Evolutionary conservation across 257 asterid species (phyloP).

Genomic region (Misopates orontium): DNA sequence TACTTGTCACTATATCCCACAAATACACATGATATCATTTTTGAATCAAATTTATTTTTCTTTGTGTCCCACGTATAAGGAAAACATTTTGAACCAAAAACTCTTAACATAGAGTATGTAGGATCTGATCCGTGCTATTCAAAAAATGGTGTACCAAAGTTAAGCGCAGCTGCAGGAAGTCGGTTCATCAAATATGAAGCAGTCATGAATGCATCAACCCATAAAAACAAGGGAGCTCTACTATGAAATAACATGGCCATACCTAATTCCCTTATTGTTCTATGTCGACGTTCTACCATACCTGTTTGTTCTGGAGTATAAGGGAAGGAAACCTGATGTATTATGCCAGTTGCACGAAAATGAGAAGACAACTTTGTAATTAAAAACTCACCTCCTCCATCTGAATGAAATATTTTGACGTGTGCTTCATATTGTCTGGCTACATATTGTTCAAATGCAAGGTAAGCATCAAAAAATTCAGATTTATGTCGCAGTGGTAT

Average conservation of each 20-base stretch:
- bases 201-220: neutral
- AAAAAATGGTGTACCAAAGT: neutral
- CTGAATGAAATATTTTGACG: neutral
- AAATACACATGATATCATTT: too few species aligned
- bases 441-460: neutral
- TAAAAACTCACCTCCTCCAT: neutral
- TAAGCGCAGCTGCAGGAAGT: neutral
- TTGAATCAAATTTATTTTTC: too few species aligned
- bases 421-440: neutral
- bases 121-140: neutral
- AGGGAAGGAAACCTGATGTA: neutral
- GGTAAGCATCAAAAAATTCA: slow-evolving; percentile 5
- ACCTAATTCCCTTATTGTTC: neutral
- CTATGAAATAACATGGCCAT: neutral
- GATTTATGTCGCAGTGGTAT: neutral
- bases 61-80: too few species aligned
- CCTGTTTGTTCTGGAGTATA: neutral
- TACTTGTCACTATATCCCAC: too few species aligned
- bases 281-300: neutral
- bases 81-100: slow-evolving; percentile 1
- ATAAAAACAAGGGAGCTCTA: neutral
- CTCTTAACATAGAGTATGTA: neutral
- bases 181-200: neutral
- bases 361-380: neutral
- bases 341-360: neutral